These are phyloP conservation scores for Hygrophoropsis aurantiaca DNA, from an alignment of 768 basidiomycete species.

Conservation along the genomic window DNA sequence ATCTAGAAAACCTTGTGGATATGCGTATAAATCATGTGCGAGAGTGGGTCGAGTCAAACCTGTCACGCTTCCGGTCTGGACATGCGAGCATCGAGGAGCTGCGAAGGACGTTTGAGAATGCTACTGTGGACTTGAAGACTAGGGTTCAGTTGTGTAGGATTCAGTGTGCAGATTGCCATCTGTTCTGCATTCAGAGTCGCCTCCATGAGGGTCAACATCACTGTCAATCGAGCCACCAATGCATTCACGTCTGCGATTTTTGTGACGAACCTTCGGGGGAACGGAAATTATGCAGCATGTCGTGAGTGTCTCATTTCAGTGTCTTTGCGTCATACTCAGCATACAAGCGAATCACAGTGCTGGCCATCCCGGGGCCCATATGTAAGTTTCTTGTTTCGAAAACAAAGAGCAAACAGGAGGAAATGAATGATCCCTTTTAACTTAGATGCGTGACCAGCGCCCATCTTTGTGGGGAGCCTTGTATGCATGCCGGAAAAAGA, in stretches of 20 bases:
- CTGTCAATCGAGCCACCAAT: conserved; percentile 51
- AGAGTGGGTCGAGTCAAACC: conserved; percentile 52
- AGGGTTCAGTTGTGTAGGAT: conserved; percentile 49
- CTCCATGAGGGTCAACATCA: conserved; percentile 48
- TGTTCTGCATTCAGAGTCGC: conserved; percentile 46
- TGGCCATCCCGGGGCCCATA: conserved; percentile 55
- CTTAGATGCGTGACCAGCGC: conserved; percentile 48
- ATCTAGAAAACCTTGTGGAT: conserved; percentile 41
- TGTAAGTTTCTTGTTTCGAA: conserved; percentile 35
- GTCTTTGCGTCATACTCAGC: not conserved
- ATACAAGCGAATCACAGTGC: conserved; percentile 37
- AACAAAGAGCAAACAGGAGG: not conserved
- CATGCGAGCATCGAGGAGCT: conserved; percentile 47
- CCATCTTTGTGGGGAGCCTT: conserved; percentile 56
- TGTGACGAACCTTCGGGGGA: conserved; percentile 31
- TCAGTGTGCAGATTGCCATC: conserved; percentile 47
- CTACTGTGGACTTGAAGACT: conserved; percentile 44
- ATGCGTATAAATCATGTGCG: conserved; percentile 46
- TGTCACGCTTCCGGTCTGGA: conserved; percentile 42
- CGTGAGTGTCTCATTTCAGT: conserved; percentile 33
- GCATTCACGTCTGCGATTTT: conserved; percentile 44
- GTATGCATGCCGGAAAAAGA: conserved; percentile 41
- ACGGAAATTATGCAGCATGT: conserved; percentile 41
- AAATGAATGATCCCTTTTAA: not conserved
- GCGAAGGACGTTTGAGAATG: conserved; percentile 40